Base-by-base conservation (phyloP, 768 basidiomycete species). In the Amanita polypyramis region DNA sequence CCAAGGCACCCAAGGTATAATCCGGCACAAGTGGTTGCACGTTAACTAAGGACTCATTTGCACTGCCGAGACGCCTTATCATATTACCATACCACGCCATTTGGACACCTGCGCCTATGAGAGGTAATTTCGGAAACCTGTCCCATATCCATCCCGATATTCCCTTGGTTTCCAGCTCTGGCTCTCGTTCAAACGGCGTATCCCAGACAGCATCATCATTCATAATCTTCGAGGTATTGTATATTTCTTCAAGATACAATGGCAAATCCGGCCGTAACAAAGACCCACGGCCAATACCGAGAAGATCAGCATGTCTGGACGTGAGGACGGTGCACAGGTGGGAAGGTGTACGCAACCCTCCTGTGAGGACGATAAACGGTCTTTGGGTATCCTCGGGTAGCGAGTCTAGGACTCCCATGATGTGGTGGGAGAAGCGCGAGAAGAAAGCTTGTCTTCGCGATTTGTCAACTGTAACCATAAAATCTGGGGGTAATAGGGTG, bases 361-460 rank as follows among this genome's bases (percentile, higher is more conserved):
- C 91, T 0, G 91, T 93, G 21, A 94, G 74, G 23, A 93, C 66
- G 53, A 93, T 69, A 5, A 85, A 67, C 1, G 90, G 87, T 6
- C 56, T 45, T 5, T 50, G 30, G 7, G 57, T 52, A 7, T 54
- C 47, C 9, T 59, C 55, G 1, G 65, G 46, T 0, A 66, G 42
- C 2, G 62, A 53, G n/a, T 65, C 60, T 2, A 88, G 57, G 20
- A 67, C 63, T 37, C 64, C 57, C 51, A 79, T 64, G 0, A 78
- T 82, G 50, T 65, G 63, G 29, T 69, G 68, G 1, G 91, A 78
- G 54, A 91, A 90, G 1, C 65, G 67, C 23, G 80, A 60, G 55
- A 92, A 95, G 53, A 89, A 74, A 1, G 79, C 83, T 61, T 91
- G 85, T 23, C 86, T 79, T 29, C 62, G 49, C 10, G 71, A 66